Conservation (phyloP, 2,329 filamentous ascomycete species). For the Aspergillus costaricaensis region DNA sequence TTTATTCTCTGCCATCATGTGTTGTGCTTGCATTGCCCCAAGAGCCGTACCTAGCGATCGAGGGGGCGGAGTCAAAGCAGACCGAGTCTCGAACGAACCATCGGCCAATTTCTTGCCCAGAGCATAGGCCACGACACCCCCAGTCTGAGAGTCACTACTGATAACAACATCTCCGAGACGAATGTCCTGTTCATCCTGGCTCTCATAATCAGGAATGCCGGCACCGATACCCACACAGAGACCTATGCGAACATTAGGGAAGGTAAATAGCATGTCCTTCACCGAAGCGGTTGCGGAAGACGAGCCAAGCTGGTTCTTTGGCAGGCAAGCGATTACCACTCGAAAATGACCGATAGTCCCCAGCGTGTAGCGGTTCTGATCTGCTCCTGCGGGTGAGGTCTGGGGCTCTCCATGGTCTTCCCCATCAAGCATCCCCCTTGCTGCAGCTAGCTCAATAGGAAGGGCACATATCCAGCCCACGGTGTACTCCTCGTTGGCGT, state of each 20-base stretch:
- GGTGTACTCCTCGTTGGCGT: neutral
- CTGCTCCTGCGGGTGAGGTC: neutral
- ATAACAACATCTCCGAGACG: conserved; percentile 10
- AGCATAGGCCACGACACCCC: neutral
- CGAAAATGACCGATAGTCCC: neutral
- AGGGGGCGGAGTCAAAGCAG: neutral
- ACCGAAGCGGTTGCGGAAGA: neutral
- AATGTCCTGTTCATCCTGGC: neutral
- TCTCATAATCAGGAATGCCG: neutral
- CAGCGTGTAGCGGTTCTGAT: neutral
- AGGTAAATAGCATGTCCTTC: neutral
- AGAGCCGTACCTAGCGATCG: neutral
- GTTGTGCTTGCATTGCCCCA: neutral
- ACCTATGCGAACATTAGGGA: neutral
- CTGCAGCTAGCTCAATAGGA: neutral
- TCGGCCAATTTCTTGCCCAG: neutral
- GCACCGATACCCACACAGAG: conserved; percentile 3
- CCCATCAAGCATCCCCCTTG: neutral
- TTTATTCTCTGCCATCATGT: neutral
- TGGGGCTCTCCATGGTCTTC: neutral
- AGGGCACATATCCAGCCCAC: conserved; percentile 3
- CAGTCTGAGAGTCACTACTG: neutral
- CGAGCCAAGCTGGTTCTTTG: neutral
- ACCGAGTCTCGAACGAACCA: neutral
- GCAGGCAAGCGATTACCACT: neutral